Evolutionary conservation across 306 rosid species (phyloP).

Genomic region (Prunus padus): DNA sequence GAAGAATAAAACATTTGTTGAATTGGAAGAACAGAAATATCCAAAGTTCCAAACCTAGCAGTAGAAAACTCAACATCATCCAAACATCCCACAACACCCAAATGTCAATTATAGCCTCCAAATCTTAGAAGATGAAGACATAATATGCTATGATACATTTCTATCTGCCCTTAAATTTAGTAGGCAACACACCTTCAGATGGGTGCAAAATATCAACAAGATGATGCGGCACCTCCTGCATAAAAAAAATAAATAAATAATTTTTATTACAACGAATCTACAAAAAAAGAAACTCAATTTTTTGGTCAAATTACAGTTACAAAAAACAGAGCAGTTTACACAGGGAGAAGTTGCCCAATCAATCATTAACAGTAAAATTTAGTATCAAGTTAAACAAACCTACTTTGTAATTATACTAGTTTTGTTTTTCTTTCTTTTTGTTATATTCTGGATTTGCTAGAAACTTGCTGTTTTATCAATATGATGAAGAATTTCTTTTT

Average conservation of each 20-base stretch:
- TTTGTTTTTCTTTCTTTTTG: neutral
- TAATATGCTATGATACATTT: neutral
- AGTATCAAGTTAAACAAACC: neutral
- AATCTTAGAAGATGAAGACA: constrained; percentile 9
- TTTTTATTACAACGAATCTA: neutral
- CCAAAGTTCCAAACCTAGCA: constrained; percentile 8
- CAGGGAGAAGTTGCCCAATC: neutral
- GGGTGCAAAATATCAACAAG: constrained; percentile 75
- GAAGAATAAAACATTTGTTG: constrained; percentile 40
- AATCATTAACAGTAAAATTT: neutral
- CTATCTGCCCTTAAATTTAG: constrained; percentile 11
- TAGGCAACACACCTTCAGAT: constrained; percentile 63
- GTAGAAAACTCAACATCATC: constrained; percentile 22
- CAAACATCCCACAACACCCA: constrained; percentile 8
- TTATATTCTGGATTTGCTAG: neutral
- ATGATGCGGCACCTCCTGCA: constrained; percentile 88
- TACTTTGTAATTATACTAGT: neutral
- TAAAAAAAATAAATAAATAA: constrained; percentile 7
- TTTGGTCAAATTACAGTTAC: neutral
- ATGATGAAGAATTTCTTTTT: neutral
- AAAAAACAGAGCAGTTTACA: neutral
- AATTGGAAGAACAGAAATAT: constrained; percentile 22
- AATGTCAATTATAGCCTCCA: neutral
- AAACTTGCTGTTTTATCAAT: neutral
- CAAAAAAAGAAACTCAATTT: neutral